A percentile compares a stretch with the other conserved stretches of the same genome.
These are phyloP conservation scores for Xylaria sp. DNA, from an alignment of 2,329 filamentous ascomycete species.

Conservation along the genomic window DNA sequence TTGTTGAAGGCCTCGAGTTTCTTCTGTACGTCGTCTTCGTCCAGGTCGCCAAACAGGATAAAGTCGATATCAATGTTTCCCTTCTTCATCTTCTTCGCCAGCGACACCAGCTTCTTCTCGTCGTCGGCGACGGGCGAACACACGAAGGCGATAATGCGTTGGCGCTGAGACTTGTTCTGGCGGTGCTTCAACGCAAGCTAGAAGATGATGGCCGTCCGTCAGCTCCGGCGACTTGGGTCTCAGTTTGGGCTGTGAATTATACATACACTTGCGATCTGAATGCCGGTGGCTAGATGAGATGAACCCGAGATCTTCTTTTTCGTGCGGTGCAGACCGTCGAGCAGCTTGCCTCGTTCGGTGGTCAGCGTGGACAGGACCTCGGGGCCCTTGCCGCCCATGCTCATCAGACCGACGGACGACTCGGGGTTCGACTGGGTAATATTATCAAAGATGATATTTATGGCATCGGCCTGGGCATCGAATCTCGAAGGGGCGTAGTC, in stretches of 20 bases:
- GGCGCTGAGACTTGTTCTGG: slow-evolving; percentile 94
- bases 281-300: slow-evolving; percentile 86
- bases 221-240: slow-evolving; percentile 11
- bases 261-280: slow-evolving; percentile 91
- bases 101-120: slow-evolving; percentile 82
- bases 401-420: slow-evolving; percentile 97
- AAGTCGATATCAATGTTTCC: slow-evolving; percentile 92
- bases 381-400: slow-evolving; percentile 96
- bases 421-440: slow-evolving; percentile 96
- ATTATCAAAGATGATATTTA: slow-evolving; percentile 91
- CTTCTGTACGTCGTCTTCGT: slow-evolving; percentile 84
- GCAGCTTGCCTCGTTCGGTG: slow-evolving; percentile 92
- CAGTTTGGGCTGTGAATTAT: neutral
- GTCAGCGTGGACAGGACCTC: slow-evolving; percentile 97
- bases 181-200: slow-evolving; percentile 96
- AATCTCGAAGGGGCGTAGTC: slow-evolving; percentile 90
- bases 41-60: slow-evolving; percentile 90
- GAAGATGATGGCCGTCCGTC: slow-evolving; percentile 7
- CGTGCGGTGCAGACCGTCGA: slow-evolving; percentile 88
- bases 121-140: slow-evolving; percentile 91
- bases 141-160: slow-evolving; percentile 95
- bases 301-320: slow-evolving; percentile 88
- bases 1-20: slow-evolving; percentile 95
- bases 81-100: slow-evolving; percentile 99
- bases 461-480: slow-evolving; percentile 93